phyloP scores from a whole-genome alignment of 2,329 filamentous ascomycete species.

The Metarhizium robertsii region DNA sequence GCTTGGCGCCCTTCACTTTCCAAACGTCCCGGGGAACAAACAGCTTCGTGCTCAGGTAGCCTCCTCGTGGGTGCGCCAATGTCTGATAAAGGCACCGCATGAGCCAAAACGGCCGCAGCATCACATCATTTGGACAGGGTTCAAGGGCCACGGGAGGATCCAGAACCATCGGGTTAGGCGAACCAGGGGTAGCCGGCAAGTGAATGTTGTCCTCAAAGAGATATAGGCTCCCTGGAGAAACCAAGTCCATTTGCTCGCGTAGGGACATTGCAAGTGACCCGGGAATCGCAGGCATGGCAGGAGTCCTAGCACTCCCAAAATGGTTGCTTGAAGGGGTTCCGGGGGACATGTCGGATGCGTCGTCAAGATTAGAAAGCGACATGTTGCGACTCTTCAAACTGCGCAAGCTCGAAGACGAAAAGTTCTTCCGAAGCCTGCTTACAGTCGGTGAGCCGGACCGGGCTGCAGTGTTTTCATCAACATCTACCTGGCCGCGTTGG shows the following conservation, averaged over 20 bases:
- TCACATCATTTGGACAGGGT: slow-evolving; percentile 78
- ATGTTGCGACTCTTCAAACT: slow-evolving; percentile 68
- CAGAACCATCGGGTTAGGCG: slow-evolving; percentile 50
- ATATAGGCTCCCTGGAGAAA: slow-evolving; percentile 59
- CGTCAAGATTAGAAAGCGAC: slow-evolving; percentile 53
- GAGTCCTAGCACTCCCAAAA: slow-evolving; percentile 46
- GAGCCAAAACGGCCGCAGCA: slow-evolving; percentile 94
- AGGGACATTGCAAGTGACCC: slow-evolving; percentile 59
- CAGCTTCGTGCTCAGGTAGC: slow-evolving; percentile 82
- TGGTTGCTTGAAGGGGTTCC: slow-evolving; percentile 64
- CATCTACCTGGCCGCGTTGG: slow-evolving; percentile 22
- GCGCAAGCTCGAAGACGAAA: slow-evolving; percentile 60
- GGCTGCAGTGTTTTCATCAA: slow-evolving; percentile 27
- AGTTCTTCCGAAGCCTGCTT: slow-evolving; percentile 50
- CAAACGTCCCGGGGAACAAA: slow-evolving; percentile 91
- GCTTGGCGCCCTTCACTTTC: slow-evolving; percentile 86
- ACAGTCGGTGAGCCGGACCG: slow-evolving; percentile 46
- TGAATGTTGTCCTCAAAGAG: slow-evolving; percentile 81
- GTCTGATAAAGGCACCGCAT: slow-evolving; percentile 94
- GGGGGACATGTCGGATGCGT: slow-evolving; percentile 58
- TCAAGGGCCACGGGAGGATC: slow-evolving; percentile 74
- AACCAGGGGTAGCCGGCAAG: slow-evolving; percentile 52
- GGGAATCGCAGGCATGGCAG: slow-evolving; percentile 49
- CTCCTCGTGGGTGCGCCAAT: slow-evolving; percentile 80
- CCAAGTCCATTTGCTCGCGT: slow-evolving; percentile 44